A percentile compares a stretch with the other conserved stretches of the same genome.
Conservation (phyloP, 345 rosid genomes). For the Jatropha curcas region DNA sequence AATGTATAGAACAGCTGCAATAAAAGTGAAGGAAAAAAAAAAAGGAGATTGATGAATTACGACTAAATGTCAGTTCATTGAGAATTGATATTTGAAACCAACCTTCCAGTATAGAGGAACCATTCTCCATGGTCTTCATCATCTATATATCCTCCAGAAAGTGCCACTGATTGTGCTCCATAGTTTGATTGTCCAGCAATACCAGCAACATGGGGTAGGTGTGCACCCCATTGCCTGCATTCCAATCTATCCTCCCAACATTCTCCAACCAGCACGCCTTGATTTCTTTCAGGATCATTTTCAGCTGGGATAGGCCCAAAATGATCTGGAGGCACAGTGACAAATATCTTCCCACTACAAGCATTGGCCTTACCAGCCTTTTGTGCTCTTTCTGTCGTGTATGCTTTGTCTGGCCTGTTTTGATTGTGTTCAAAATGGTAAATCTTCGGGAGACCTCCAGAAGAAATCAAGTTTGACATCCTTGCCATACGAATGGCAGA, state of each 20-base stretch:
- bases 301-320: conserved; percentile 73
- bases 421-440: conserved; percentile 52
- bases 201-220: conserved; percentile 59
- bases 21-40: too few relatives aligned
- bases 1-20: background rate
- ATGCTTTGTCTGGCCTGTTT: conserved; percentile 65
- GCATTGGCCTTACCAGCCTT: conserved; percentile 79
- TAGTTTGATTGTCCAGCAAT: conserved; percentile 58
- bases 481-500: conserved; percentile 61
- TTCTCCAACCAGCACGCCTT: conserved; percentile 70
- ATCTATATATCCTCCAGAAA: conserved; percentile 71
- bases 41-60: background rate
- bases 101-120: conserved; percentile 87
- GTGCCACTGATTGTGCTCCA: conserved; percentile 75
- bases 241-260: conserved; percentile 58
- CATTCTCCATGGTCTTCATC: conserved; percentile 89
- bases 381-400: conserved; percentile 65
- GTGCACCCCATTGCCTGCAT: conserved; percentile 79
- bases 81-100: background rate
- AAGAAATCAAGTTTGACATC: conserved; percentile 25
- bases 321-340: conserved; percentile 57
- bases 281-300: conserved; percentile 62
- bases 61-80: background rate
- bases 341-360: conserved; percentile 68
- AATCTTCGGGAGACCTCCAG: conserved; percentile 22